Evolutionary conservation across 805 yeast species (phyloP).

Genomic region (Priceomyces haplophilus): DNA sequence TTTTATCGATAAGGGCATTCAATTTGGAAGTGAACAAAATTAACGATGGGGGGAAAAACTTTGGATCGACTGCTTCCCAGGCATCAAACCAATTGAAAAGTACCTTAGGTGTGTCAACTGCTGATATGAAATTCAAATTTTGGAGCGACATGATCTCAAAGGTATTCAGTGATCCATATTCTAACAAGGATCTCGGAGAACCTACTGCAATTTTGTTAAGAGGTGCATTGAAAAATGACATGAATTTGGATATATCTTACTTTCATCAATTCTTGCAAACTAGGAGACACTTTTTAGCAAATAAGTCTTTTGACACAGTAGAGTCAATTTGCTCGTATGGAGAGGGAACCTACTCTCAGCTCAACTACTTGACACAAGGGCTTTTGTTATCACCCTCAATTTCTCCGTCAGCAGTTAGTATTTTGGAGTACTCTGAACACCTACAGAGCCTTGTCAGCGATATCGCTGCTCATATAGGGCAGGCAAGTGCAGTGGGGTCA

Average conservation of each 20-base stretch:
- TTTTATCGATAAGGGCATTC: conserved; percentile 62
- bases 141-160: conserved; percentile 65
- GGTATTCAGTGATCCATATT: conserved; percentile 36
- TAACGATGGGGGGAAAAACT: conserved; percentile 24
- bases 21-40: conserved; percentile 61
- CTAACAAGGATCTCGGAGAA: conserved; percentile 47
- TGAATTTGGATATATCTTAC: conserved; percentile 50
- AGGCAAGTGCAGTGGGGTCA: conserved; percentile 69
- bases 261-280: conserved; percentile 61
- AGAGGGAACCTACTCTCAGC: conserved; percentile 74
- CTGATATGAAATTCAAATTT: conserved; percentile 61
- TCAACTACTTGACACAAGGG: conserved; percentile 64
- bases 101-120: conserved; percentile 38
- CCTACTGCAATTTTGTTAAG: conserved; percentile 63
- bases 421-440: conserved; percentile 44
- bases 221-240: conserved; percentile 47
- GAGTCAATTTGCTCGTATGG: conserved; percentile 72
- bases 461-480: conserved; percentile 78
- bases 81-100: conserved; percentile 29
- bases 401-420: conserved; percentile 51
- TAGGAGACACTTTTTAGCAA: conserved; percentile 50
- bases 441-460: conserved; percentile 51
- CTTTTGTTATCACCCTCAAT: conserved; percentile 53
- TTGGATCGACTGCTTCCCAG: conserved; percentile 22
- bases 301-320: conserved; percentile 43